Conservation (phyloP, 1,284 basidiomycete genomes). For the Moniliella sp. region DNA sequence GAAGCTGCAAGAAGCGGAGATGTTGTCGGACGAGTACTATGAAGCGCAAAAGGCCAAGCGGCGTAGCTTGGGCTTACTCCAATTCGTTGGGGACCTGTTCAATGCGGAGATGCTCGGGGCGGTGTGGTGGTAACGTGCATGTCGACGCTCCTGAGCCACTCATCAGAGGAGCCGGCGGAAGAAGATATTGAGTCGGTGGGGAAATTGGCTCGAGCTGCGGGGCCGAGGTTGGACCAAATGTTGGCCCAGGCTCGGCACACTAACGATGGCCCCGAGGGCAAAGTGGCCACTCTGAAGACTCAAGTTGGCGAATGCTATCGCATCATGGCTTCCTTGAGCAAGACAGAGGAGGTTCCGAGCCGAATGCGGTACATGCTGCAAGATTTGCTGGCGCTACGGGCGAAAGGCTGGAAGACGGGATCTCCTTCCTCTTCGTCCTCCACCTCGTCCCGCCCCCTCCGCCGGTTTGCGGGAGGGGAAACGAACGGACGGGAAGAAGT, state of each 20-base stretch:
- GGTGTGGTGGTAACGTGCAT: constrained; percentile 91
- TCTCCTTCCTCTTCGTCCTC: constrained; percentile 44
- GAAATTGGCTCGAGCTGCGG: constrained; percentile 74
- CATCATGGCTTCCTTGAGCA: too few species aligned
- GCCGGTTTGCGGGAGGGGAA: too few species aligned
- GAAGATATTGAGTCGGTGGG: constrained; percentile 91
- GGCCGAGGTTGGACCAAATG: constrained; percentile 48
- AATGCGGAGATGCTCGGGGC: constrained; percentile 85
- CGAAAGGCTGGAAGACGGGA: too few species aligned
- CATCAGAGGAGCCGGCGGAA: constrained; percentile 83
- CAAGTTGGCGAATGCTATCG: too few species aligned
- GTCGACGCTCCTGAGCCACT: constrained; percentile 72
- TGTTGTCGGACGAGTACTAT: constrained; percentile 86
- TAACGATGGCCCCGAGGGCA: too few species aligned
- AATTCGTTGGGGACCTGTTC: constrained; percentile 93
- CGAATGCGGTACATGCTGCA: too few species aligned
- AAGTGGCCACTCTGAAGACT: too few species aligned
- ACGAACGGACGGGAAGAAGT: too few species aligned
- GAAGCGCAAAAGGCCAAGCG: constrained; percentile 88
- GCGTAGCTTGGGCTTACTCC: constrained; percentile 80
- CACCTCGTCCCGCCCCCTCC: too few species aligned
- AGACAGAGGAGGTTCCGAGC: too few species aligned
- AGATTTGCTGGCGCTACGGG: too few species aligned
- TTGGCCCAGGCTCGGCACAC: too few species aligned
- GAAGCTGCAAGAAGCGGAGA: constrained; percentile 35